Evolutionary conservation across 164 flowering plant species (phyloP).

Genomic region (Annona cherimola): DNA sequence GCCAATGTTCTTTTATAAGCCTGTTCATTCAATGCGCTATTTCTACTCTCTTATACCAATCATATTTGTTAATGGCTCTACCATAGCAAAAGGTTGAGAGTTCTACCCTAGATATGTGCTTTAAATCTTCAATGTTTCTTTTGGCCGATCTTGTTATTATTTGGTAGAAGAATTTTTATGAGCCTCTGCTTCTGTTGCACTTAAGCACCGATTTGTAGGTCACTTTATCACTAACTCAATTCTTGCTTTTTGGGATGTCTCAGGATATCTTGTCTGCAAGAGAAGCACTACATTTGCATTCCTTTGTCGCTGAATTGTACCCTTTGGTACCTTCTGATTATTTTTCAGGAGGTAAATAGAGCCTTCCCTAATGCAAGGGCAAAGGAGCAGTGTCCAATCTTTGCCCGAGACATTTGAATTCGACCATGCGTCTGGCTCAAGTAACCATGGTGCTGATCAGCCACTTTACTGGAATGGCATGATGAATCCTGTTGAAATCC

Average conservation of each 20-base stretch:
- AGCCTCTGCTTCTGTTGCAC: neutral
- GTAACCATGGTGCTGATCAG: slow-evolving; percentile 32
- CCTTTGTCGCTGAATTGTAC: too few species aligned
- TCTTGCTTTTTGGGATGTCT: neutral
- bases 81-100: too few species aligned
- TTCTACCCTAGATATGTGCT: neutral
- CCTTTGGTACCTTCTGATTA: neutral
- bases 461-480: slow-evolving; percentile 39
- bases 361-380: slow-evolving; percentile 52
- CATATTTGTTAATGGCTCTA: too few species aligned
- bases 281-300: neutral
- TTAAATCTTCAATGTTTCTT: neutral
- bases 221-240: neutral
- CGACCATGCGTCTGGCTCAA: slow-evolving; percentile 49
- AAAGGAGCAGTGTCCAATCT: slow-evolving; percentile 38
- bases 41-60: too few species aligned
- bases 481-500: slow-evolving; percentile 36
- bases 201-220: neutral
- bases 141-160: neutral
- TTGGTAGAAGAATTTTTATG: neutral
- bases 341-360: neutral
- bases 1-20: too few species aligned
- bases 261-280: neutral
- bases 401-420: slow-evolving; percentile 46
- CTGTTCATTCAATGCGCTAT: too few species aligned